Evolutionary conservation across 345 rosid species (phyloP).

Genomic region (Leavenworthia alabamica): DNA sequence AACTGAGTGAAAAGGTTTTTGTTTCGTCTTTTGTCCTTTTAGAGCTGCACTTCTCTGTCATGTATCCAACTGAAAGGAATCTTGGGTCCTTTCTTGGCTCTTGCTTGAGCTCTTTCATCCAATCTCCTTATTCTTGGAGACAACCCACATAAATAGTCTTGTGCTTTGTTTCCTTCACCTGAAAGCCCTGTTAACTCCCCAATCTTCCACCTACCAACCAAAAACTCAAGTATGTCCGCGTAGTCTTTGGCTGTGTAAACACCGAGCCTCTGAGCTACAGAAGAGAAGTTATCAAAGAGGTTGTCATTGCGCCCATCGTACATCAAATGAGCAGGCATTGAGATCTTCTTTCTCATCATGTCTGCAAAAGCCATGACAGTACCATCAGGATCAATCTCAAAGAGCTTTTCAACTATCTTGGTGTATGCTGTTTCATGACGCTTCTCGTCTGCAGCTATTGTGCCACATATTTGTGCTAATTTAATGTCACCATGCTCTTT

Average conservation of each 20-base stretch:
- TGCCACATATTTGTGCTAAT: conserved; percentile 91
- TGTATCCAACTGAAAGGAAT: conserved; percentile 83
- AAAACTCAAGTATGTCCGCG: conserved; percentile 75
- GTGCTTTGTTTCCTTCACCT: conserved; percentile 74
- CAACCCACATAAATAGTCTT: conserved; percentile 69
- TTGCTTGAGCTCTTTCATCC: conserved; percentile 77
- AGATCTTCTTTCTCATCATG: conserved; percentile 93
- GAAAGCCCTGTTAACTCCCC: conserved; percentile 59
- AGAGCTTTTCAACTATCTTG: conserved; percentile 76
- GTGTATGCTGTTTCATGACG: conserved; percentile 95
- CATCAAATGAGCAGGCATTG: conserved; percentile 98
- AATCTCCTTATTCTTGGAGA: conserved; percentile 66
- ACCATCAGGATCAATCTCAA: conserved; percentile 82
- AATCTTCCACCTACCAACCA: conserved; percentile 81
- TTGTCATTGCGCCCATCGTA: conserved; percentile 64
- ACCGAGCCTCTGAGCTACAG: conserved; percentile 82
- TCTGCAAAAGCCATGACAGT: conserved; percentile 68
- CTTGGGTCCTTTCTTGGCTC: conserved; percentile 50
- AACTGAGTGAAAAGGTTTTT: neutral
- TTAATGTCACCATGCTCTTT: conserved; percentile 73
- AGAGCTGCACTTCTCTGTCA: conserved; percentile 64
- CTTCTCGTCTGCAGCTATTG: conserved; percentile 84
- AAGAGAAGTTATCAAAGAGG: conserved; percentile 70
- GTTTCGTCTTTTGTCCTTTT: conserved; percentile 5
- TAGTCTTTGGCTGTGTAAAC: conserved; percentile 87